Conservation (phyloP, 2,329 filamentous ascomycete species). For the Pleoardoris graminearum region DNA sequence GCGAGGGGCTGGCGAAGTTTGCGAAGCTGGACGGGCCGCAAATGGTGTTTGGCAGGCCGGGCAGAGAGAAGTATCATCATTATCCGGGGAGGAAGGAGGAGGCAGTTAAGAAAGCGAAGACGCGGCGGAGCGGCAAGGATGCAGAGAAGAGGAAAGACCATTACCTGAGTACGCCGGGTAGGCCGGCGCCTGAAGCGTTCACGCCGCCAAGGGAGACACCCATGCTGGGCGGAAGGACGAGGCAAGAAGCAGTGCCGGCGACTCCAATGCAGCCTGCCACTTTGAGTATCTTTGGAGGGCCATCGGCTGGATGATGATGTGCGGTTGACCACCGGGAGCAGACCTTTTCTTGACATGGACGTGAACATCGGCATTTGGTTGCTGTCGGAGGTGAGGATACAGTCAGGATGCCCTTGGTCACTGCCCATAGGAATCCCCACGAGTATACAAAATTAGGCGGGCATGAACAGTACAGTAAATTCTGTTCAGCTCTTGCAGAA, state of each 20-base stretch:
- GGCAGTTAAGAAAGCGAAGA: slow-evolving; percentile 24
- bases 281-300: not conserved
- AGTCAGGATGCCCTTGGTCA: not conserved
- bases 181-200: not conserved
- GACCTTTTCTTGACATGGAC: not conserved
- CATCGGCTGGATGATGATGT: not conserved
- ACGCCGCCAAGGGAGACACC: not conserved
- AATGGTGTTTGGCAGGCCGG: slow-evolving; percentile 49
- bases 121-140: not conserved
- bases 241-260: not conserved
- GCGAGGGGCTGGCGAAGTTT: slow-evolving; percentile 41
- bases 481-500: not conserved
- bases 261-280: slow-evolving; percentile 3
- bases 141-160: not conserved
- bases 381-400: not conserved
- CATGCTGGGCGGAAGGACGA: not conserved
- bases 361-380: not conserved
- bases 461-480: not conserved
- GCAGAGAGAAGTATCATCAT: slow-evolving; percentile 35
- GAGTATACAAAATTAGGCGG: not conserved
- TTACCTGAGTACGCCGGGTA: not conserved
- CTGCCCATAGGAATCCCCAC: not conserved
- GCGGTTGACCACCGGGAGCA: not conserved
- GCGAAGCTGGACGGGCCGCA: slow-evolving; percentile 48
- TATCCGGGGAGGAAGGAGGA: slow-evolving; percentile 23